Conservation (phyloP, 1,284 basidiomycete species). For the Coriolopsis trogii region DNA sequence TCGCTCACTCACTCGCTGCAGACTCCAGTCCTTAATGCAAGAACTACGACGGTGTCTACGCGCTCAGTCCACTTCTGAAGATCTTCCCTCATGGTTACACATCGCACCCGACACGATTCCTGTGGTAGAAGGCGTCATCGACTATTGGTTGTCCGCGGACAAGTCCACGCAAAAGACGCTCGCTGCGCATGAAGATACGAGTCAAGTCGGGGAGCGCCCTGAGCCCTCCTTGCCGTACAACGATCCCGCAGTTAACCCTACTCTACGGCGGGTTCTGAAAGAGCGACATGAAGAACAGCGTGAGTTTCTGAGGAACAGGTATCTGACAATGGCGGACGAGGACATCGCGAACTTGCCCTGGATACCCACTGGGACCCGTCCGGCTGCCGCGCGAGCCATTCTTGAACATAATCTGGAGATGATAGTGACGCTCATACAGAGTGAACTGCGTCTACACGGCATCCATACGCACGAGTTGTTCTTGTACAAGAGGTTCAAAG, state of each 20-base stretch:
- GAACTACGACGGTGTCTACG: slow-evolving; percentile 1
- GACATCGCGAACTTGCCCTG: background rate
- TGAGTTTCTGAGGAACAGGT: background rate
- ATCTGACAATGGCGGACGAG: background rate
- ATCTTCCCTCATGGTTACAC: slow-evolving; percentile 6
- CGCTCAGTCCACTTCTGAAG: background rate
- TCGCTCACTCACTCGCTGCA: background rate
- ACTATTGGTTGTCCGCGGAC: slow-evolving; percentile 1
- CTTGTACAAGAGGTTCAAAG: slow-evolving; percentile 6
- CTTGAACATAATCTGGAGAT: background rate
- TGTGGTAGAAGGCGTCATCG: background rate
- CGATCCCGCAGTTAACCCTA: background rate
- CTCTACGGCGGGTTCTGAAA: background rate
- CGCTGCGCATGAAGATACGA: background rate
- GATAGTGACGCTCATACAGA: slow-evolving; percentile 1
- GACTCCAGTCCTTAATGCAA: background rate
- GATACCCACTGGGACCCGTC: background rate
- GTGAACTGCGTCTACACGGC: background rate
- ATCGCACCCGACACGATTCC: slow-evolving; percentile 7
- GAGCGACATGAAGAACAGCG: background rate
- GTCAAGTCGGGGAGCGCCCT: background rate
- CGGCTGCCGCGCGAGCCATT: background rate
- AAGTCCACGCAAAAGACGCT: slow-evolving; percentile 3
- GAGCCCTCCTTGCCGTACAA: background rate
- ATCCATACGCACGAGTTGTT: background rate